Evolutionary conservation across 257 asterid genomes (phyloP).

Genomic region (Primulina tabacum): DNA sequence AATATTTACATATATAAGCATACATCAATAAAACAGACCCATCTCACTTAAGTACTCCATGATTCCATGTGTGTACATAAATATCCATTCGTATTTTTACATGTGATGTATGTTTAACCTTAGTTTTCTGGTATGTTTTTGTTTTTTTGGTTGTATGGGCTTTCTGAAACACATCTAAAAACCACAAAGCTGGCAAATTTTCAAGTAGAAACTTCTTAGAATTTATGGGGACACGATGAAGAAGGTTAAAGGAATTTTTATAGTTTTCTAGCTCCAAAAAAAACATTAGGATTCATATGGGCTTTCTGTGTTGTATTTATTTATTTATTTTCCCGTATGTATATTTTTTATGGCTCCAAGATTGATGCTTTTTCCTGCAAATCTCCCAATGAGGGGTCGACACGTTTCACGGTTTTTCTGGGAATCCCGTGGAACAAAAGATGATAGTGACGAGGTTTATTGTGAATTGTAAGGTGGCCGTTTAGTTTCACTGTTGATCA

Average conservation of each 20-base stretch:
- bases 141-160: neutral
- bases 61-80: neutral
- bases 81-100: neutral
- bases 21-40: neutral
- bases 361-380: slow-evolving; percentile 20
- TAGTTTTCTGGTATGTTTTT: slow-evolving; percentile 11
- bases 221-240: neutral
- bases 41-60: neutral
- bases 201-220: neutral
- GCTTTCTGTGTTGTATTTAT: neutral
- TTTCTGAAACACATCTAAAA: neutral
- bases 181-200: neutral
- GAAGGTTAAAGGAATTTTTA: too few relatives aligned
- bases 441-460: slow-evolving; percentile 31
- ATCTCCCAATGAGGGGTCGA: slow-evolving; percentile 44
- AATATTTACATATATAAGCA: too few relatives aligned
- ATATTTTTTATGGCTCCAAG: slow-evolving; percentile 24
- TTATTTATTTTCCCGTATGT: neutral
- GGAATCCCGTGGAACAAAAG: slow-evolving; percentile 17
- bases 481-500: slow-evolving; percentile 28
- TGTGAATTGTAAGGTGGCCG: slow-evolving; percentile 15
- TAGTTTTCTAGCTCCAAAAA: too few relatives aligned
- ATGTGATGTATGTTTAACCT: slow-evolving; percentile 8
- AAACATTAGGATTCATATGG: too few relatives aligned
- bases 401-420: slow-evolving; percentile 44